A percentile compares a stretch with the other conserved stretches of the same genome.
Evolutionary conservation across 1,139 yeast species (phyloP).

Genomic region (Blastobotrys aristatus): DNA sequence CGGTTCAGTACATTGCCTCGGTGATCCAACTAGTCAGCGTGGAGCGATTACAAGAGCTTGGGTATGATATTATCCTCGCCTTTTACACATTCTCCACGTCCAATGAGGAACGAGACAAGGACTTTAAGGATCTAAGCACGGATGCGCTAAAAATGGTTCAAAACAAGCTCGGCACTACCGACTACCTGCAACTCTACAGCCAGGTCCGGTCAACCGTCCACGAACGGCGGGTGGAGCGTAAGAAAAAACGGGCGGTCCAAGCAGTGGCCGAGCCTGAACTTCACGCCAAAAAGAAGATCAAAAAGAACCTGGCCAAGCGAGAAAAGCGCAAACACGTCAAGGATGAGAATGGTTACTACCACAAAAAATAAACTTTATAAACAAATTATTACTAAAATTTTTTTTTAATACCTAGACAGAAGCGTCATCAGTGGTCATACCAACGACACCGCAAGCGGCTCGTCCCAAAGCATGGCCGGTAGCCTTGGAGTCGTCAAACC

Average conservation of each 20-base stretch:
- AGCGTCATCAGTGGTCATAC: conserved; percentile 33
- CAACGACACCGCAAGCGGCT: conserved; percentile 99
- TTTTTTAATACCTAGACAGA: background rate
- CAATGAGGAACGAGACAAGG: conserved; percentile 42
- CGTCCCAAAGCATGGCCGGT: conserved; percentile 99
- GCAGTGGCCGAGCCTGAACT: conserved; percentile 76
- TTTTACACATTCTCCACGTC: conserved; percentile 50
- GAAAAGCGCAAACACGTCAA: conserved; percentile 64
- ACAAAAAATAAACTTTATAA: conserved; percentile 43
- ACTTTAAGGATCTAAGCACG: conserved; percentile 52
- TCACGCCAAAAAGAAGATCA: conserved; percentile 70
- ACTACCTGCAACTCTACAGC: conserved; percentile 59
- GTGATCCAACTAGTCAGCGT: conserved; percentile 26
- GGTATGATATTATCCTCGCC: conserved; percentile 46
- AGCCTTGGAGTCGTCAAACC: conserved; percentile 85
- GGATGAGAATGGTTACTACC: conserved; percentile 74
- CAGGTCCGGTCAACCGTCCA: conserved; percentile 56
- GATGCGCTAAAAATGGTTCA: conserved; percentile 72
- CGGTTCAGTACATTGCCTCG: conserved; percentile 39
- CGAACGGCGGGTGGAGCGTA: conserved; percentile 68
- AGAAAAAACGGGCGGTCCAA: conserved; percentile 67
- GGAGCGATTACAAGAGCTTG: conserved; percentile 19
- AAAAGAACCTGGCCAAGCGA: conserved; percentile 67
- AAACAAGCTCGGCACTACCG: conserved; percentile 65
- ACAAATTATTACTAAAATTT: background rate